Evolutionary conservation across 768 basidiomycete genomes (phyloP).

Genomic region (Mycena latifolia): DNA sequence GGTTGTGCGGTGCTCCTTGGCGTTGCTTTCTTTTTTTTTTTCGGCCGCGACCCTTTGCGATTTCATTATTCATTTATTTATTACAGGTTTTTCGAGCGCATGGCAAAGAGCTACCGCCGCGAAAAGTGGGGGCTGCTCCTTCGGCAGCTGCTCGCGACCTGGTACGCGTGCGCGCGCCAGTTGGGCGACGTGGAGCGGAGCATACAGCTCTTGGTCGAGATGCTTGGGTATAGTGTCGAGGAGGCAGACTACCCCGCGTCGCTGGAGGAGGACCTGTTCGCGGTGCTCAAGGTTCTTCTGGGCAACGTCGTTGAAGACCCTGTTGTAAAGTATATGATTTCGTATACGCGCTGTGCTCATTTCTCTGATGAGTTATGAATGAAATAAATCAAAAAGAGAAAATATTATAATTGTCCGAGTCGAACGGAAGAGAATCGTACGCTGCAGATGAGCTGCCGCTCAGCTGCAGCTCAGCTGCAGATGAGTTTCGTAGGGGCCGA

Average conservation of each 20-base stretch:
- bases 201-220: conserved; percentile 83
- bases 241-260: conserved; percentile 61
- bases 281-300: conserved; percentile 84
- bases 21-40: neutral
- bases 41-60: too few species aligned
- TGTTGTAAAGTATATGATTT: too few species aligned
- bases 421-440: too few species aligned
- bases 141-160: conserved; percentile 77
- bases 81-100: conserved; percentile 90
- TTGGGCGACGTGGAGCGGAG: conserved; percentile 83
- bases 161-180: conserved; percentile 87
- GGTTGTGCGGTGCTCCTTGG: conserved; percentile 77
- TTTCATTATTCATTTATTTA: neutral
- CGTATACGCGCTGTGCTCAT: too few species aligned
- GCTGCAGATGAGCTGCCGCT: too few species aligned
- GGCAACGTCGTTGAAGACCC: too few species aligned
- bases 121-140: conserved; percentile 87
- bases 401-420: too few species aligned
- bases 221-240: conserved; percentile 73
- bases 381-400: too few species aligned
- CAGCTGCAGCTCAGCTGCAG: too few species aligned
- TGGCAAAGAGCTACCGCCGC: conserved; percentile 87
- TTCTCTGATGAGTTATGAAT: too few species aligned
- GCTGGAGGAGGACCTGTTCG: conserved; percentile 79
- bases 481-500: too few species aligned